Evolutionary conservation across 1,139 yeast species (phyloP).

Genomic region (Suhomyces guaymorum): DNA sequence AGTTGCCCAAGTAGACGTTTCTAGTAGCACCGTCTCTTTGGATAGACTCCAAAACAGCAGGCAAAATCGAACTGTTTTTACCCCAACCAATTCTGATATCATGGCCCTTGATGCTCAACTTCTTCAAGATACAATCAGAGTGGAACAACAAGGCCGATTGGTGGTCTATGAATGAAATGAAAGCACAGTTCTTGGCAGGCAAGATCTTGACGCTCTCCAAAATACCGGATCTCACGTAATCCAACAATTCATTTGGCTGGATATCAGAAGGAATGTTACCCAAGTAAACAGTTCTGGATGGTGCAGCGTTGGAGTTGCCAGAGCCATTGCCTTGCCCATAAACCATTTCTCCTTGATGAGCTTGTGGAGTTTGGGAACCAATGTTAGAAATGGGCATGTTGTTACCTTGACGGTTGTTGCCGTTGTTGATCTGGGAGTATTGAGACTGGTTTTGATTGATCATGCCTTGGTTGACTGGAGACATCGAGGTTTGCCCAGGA

Average conservation of each 20-base stretch:
- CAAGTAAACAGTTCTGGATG: slow-evolving; percentile 84
- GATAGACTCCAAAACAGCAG: slow-evolving; percentile 71
- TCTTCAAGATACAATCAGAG: slow-evolving; percentile 60
- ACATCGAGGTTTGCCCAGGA: background rate
- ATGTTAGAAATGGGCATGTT: slow-evolving; percentile 6
- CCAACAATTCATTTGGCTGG: slow-evolving; percentile 77
- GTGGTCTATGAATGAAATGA: slow-evolving; percentile 61
- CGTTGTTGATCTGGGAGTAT: slow-evolving; percentile 6
- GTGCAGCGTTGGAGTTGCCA: slow-evolving; percentile 43
- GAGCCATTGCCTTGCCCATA: slow-evolving; percentile 14
- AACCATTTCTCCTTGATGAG: slow-evolving; percentile 11
- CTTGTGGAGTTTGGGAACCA: slow-evolving; percentile 8
- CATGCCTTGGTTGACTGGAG: slow-evolving; percentile 8
- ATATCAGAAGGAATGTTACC: slow-evolving; percentile 87
- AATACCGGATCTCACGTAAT: slow-evolving; percentile 89
- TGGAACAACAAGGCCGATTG: slow-evolving; percentile 62
- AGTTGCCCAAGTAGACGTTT: slow-evolving; percentile 80
- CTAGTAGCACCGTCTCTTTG: slow-evolving; percentile 89
- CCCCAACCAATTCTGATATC: slow-evolving; percentile 73
- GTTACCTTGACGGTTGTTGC: slow-evolving; percentile 3
- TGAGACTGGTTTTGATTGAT: slow-evolving; percentile 7
- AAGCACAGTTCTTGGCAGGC: slow-evolving; percentile 60
- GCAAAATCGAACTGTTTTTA: slow-evolving; percentile 61
- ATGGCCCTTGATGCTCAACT: slow-evolving; percentile 55
- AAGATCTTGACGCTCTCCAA: slow-evolving; percentile 70